Base-by-base conservation (phyloP, 371 early-diverging fungal species). In the Aphelidium insulamus region DNA sequence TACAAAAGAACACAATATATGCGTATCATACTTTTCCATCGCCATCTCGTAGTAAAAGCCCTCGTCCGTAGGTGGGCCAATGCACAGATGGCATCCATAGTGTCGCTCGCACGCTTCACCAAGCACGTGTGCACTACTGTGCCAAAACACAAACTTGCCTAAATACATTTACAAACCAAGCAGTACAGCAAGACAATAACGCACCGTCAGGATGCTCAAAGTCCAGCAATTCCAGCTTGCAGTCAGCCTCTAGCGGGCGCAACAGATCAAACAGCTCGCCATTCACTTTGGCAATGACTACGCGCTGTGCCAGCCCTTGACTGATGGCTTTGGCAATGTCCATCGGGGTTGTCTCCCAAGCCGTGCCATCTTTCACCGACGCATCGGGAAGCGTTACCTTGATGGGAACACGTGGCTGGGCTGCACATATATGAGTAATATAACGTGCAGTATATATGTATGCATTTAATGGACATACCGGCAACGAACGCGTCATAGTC, bases 31-130 rank as follows among this genome's bases (percentile, higher is more conserved):
- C 32, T 67, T 62, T n/a, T n/a, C n/a, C 40, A 73, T 55, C 17
- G 72, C 72, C 79, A 99, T 87, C 46, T 99, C 98, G 59, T 98
- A 99, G 62, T 83, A 98, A 69, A 98, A 98, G 25, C 99, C 99
- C 46, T 86, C 82, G 43, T 98, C 95, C 36, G 81, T 64, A 31
- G 99, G 98, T 30, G 99, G 99, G 26, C 99, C 99, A 40, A 91
- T 74, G 56, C 94, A 94, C 36, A 99, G 72, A 43, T 87, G 79
- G 58, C 86, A 82, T 34, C 85, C 91, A 48, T 79, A 92, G 62
- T 91, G 86, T 46, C 71, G 70, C 55, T 87, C 91, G 47, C 88
- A 85, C 19, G 97, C 95, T 52, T 94, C 92, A 37, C 99, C 99
- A 32, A 99, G 59, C 49, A 98, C 75, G 58, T 98, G 99, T 2